phyloP scores from a whole-genome alignment of 176 grass and related monocot genomes.

The Olyra latifolia region DNA sequence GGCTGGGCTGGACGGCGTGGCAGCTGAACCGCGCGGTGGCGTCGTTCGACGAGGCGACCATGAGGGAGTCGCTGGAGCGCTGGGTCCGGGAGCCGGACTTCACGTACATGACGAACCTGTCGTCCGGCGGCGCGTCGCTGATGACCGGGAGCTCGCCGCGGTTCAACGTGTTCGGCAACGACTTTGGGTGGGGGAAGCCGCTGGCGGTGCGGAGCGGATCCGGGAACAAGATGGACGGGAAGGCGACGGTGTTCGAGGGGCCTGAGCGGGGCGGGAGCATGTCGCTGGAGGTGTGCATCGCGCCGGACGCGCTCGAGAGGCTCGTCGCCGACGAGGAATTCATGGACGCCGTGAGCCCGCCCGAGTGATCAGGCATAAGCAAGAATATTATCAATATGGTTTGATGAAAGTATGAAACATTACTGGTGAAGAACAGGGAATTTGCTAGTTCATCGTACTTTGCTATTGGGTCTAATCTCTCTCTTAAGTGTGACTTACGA shows the following conservation, averaged over 20 bases:
- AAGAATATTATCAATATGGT: too few relatives aligned
- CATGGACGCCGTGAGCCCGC: too few relatives aligned
- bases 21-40: too few relatives aligned
- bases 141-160: constrained; percentile 39
- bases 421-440: too few relatives aligned
- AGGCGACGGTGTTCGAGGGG: constrained; percentile 34
- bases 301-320: background rate
- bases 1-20: too few relatives aligned
- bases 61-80: background rate
- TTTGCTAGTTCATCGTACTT: too few relatives aligned
- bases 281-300: constrained; percentile 17
- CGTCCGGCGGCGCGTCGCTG: background rate
- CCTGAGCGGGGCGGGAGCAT: constrained; percentile 5
- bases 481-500: too few relatives aligned
- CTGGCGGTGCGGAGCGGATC: constrained; percentile 34
- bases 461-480: too few relatives aligned
- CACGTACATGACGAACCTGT: background rate
- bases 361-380: too few relatives aligned
- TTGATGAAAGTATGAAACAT: too few relatives aligned
- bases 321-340: too few relatives aligned
- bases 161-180: constrained; percentile 49
- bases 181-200: constrained; percentile 56
- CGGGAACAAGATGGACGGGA: constrained; percentile 46
- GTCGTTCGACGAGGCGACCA: too few relatives aligned
- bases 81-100: constrained; percentile 27